Evolutionary conservation across 768 basidiomycete species (phyloP), one percentile per base, ranked within the genome.

Genomic region (Leccinellum luteum): DNA sequence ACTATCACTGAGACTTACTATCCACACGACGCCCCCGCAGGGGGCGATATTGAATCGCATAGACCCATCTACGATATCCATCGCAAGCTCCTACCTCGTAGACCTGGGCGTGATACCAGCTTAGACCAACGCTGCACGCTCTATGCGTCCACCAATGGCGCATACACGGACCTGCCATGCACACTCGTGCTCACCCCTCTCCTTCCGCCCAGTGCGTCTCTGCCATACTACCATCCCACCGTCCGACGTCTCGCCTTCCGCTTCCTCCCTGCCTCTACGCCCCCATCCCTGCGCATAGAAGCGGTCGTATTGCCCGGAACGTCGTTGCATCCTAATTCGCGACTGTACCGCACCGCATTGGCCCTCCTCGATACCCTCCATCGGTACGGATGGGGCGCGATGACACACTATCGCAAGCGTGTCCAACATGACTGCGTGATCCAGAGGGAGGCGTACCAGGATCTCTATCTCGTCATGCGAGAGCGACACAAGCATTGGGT

Each of bases 211-310:
- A 81, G 79, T 7, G 71, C 69, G 3, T 54, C 75, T 1, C 73
- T 97, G 3, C 96, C 96, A 0, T 98, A 92, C 67, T 98, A 96
- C 65, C 94, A 98, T 65, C 96, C 96, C 1, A 66, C 86, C 2
- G 91, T 96, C 9, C 74, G 71, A 3, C 87, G 89, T 58, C 77
- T 98, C 32, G 93, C 91, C 0, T 93, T 95, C 67, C 84, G 85
- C n/a, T 93, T 86, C 69, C 58, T 89, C 54, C 48, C 71, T 6
- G 66, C 15, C 17, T 27, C 15, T 57, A 66, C 8, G 34, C 70
- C 17, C 63, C 75, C 34, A 62, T 62, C 52, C 54, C 8, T 64
- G 60, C 31, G 60, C 57, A 48, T 71, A 62, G 48, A 59, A 57
- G 67, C 60, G 4, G 60, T 71, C 56, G 19, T 66, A 13, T 64